Evolutionary conservation across 2,329 filamentous ascomycete genomes (phyloP).

Genomic region (Myotisia sp.): DNA sequence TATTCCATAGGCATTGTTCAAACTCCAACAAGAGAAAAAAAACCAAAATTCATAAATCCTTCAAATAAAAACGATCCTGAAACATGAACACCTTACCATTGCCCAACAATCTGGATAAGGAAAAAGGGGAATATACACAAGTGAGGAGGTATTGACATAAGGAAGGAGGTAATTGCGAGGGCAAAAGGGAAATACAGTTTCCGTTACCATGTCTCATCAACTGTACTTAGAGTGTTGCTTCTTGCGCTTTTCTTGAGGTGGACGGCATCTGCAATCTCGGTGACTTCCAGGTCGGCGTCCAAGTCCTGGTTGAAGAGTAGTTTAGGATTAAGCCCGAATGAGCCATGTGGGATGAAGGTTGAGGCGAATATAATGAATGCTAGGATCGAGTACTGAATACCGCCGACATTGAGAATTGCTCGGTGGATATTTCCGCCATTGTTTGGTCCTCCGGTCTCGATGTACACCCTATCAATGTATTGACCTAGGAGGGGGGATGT

Average conservation of each 20-base stretch:
- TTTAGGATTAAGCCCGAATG: conserved; percentile 30
- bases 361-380: conserved; percentile 28
- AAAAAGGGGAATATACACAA: too few species aligned
- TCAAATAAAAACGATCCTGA: too few species aligned
- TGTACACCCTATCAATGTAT: conserved; percentile 34
- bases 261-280: conserved; percentile 8
- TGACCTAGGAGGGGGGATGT: conserved; percentile 32
- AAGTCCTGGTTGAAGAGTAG: conserved; percentile 13
- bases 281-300: conserved; percentile 11
- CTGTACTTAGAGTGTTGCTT: conserved; percentile 5
- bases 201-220: conserved; percentile 7
- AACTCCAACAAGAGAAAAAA: too few species aligned
- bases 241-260: conserved; percentile 8
- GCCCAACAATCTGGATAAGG: too few species aligned
- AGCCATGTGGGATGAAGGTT: conserved; percentile 35
- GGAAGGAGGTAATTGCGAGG: too few species aligned
- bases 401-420: conserved; percentile 33
- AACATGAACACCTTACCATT: too few species aligned
- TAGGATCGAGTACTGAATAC: conserved; percentile 36
- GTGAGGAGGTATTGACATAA: too few species aligned
- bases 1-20: too few species aligned
- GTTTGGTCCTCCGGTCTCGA: conserved; percentile 15
- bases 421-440: conserved; percentile 24
- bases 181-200: too few species aligned
- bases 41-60: too few species aligned